Conservation (phyloP, 2,329 filamentous ascomycete species). For the Nigrospora sphaerica region DNA sequence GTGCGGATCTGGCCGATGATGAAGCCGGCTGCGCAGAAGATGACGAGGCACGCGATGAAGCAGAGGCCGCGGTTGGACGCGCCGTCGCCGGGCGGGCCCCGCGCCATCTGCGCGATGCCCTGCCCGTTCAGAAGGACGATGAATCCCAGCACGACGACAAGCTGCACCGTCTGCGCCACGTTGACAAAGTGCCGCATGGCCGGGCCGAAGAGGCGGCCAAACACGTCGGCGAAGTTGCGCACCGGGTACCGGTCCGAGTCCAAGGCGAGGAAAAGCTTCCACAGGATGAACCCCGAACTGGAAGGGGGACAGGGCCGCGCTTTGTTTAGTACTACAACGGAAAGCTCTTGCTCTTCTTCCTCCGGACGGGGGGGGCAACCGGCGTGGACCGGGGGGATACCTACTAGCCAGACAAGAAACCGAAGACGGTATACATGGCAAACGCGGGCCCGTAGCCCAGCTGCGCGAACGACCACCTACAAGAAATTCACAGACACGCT, state of each 20-base stretch:
- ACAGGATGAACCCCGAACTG: conserved; percentile 37
- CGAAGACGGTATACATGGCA: conserved; percentile 38
- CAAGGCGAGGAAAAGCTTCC: conserved; percentile 34
- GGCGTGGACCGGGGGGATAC: too few species aligned
- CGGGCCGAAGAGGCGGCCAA: conserved; percentile 38
- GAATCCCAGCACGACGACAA: conserved; percentile 42
- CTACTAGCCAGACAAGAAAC: conserved; percentile 26
- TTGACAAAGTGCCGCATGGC: conserved; percentile 39
- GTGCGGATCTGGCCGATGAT: conserved; percentile 49
- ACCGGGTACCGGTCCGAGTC: conserved; percentile 39
- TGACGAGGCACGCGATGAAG: conserved; percentile 42
- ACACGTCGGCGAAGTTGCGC: conserved; percentile 39
- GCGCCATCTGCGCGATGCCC: conserved; percentile 40
- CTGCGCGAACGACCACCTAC: conserved; percentile 11
- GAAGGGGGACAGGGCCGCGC: too few species aligned
- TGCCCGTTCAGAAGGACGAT: conserved; percentile 46
- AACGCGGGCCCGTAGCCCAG: conserved; percentile 36
- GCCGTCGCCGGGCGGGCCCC: background rate
- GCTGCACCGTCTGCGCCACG: conserved; percentile 36
- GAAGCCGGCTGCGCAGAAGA: conserved; percentile 44
- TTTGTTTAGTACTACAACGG: background rate
- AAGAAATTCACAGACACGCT: background rate
- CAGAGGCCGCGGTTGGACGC: conserved; percentile 37
- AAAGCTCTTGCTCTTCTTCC: background rate
- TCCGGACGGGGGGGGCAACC: too few species aligned